These are phyloP conservation scores for Halenospora varia DNA, from an alignment of 495 filamentous ascomycete genomes.

Conservation along the genomic window DNA sequence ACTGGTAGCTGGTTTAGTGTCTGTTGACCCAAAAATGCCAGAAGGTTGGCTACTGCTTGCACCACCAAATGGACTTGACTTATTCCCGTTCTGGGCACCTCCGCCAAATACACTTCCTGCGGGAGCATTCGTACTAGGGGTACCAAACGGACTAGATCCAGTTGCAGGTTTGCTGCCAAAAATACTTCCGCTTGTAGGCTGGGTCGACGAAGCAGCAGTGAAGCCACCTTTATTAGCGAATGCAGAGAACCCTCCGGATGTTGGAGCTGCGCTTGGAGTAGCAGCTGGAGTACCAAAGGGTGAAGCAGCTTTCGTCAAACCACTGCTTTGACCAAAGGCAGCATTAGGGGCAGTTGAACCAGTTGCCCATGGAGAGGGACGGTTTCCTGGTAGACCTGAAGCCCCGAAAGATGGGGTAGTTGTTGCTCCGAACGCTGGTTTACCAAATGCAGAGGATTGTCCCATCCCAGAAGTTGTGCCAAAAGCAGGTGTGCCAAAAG, in stretches of 20 bases:
- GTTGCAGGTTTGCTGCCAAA: constrained; percentile 47
- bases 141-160: constrained; percentile 36
- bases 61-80: too few species aligned
- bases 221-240: constrained; percentile 59
- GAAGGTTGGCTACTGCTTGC: too few species aligned
- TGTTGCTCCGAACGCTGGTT: constrained; percentile 24
- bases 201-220: constrained; percentile 33
- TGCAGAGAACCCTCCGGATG: constrained; percentile 49
- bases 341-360: constrained; percentile 20
- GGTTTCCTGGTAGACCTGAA: constrained; percentile 31
- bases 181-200: constrained; percentile 28
- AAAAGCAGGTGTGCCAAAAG: constrained; percentile 45
- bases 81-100: background rate
- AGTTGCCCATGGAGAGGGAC: constrained; percentile 38
- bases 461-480: constrained; percentile 40
- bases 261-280: constrained; percentile 8
- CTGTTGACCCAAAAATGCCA: too few species aligned
- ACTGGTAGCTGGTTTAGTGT: background rate
- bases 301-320: constrained; percentile 19
- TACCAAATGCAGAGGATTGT: constrained; percentile 32
- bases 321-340: constrained; percentile 31
- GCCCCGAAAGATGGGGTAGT: constrained; percentile 48
- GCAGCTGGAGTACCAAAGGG: constrained; percentile 12
- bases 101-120: background rate
- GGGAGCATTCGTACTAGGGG: constrained; percentile 23